Evolutionary conservation across 202 grass and related monocot genomes (phyloP), one percentile per base, ranked within the genome.

Genomic region (Zoysia matrella): DNA sequence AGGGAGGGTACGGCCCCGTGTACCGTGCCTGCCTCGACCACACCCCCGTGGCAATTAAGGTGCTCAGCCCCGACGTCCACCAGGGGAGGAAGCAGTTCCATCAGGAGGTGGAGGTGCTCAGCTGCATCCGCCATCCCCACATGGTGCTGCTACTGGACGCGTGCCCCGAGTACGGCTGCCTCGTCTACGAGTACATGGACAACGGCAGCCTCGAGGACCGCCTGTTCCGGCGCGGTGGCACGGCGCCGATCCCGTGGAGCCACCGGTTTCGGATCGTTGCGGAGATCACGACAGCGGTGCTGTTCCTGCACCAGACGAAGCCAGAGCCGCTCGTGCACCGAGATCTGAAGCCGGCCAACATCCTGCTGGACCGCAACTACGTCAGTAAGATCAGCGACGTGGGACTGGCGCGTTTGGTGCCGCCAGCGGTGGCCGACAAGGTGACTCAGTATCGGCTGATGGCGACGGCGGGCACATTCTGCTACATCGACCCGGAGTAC

Each of bases 401-500:
- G 44, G 96, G 96, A 36, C 87, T 94, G 4, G 91, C 96, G 16
- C 88, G 96, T 4, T 85, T 99, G 4, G 89, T 99, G 66, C 96
- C 91, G 13, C 88, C 93, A 6, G 71, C 91, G 4, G 89, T 96
- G 67, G 96, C 91, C 0, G 80, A 99, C 83, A 95, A 80, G 78
- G 89, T 99, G 1, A 99, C 93, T 51, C 96, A 91, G 82, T 99
- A 93, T 75, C 75, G 87, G 80, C 85, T 99, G 63, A 99, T 93
- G 11, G 88, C 96, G 3, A 90, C 96, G 18, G 96, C 96, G 3
- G 93, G 96, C 2, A 99, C 93, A 7, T 99, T 99, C 87, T 93
- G 89, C 86, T 99, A 99, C 86, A 96, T 99, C 79, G 91, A 99
- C 63, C 96, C 96, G 39, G 93, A 99, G 93, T 99, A 99, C 85